Percentiles rank a stretch among this genome's conserved stretches.
These are phyloP conservation scores for Arthroderma uncinatum DNA, from an alignment of 2,329 filamentous ascomycete species.

Conservation along the genomic window DNA sequence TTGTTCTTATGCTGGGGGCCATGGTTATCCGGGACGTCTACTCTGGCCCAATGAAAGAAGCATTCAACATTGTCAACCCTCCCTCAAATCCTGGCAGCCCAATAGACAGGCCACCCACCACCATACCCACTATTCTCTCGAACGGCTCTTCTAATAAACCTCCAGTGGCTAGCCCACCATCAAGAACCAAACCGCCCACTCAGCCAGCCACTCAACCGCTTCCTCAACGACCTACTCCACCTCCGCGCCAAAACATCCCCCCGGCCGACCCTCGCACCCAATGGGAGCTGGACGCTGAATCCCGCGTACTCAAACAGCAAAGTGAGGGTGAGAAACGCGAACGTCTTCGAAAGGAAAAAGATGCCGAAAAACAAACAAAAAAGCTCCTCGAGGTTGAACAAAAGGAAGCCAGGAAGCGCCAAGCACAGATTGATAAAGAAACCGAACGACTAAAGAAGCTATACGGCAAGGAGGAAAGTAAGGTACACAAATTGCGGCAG, in stretches of 20 bases:
- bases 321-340: slow-evolving; percentile 35
- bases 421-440: slow-evolving; percentile 59
- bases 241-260: slow-evolving; percentile 12
- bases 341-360: slow-evolving; percentile 38
- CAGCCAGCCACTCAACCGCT: background rate
- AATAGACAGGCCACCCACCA: slow-evolving; percentile 12
- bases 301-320: slow-evolving; percentile 33
- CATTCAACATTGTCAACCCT: slow-evolving; percentile 60
- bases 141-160: background rate
- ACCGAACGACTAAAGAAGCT: slow-evolving; percentile 57
- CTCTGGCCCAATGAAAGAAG: slow-evolving; percentile 55
- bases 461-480: slow-evolving; percentile 39
- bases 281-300: slow-evolving; percentile 44
- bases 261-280: slow-evolving; percentile 42
- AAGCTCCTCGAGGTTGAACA: slow-evolving; percentile 45
- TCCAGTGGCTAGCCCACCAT: background rate
- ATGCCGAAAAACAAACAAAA: slow-evolving; percentile 42
- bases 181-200: background rate
- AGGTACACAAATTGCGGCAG: background rate
- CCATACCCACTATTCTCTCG: slow-evolving; percentile 8
- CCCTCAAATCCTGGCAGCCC: slow-evolving; percentile 13
- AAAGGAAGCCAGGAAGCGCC: slow-evolving; percentile 40
- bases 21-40: slow-evolving; percentile 52
- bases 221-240: slow-evolving; percentile 11
- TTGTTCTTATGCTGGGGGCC: slow-evolving; percentile 56